phyloP scores from a whole-genome alignment of 371 early-diverging fungal genomes.

The Mortierella sp. region DNA sequence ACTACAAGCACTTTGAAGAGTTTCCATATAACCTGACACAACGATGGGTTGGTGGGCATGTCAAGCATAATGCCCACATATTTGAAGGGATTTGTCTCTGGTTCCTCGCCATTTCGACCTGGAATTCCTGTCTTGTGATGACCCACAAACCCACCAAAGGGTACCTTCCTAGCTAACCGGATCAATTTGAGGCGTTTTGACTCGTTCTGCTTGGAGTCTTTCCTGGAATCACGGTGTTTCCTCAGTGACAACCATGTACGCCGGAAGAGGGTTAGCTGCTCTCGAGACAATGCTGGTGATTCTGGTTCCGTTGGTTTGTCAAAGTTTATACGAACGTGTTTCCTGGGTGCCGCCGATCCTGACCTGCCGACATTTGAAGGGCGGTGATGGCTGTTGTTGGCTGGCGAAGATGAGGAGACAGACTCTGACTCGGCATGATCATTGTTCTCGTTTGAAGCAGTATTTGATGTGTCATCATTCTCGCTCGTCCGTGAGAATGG shows the following conservation, averaged over 20 bases:
- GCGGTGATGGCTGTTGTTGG: no score
- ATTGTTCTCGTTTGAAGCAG: no score
- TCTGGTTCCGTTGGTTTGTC: background rate
- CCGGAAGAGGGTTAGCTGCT: slow-evolving; percentile 24
- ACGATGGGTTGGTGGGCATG: slow-evolving; percentile 23
- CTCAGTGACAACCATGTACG: slow-evolving; percentile 1
- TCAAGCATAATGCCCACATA: slow-evolving; percentile 35
- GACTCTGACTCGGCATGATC: no score
- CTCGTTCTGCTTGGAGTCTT: background rate
- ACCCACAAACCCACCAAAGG: background rate
- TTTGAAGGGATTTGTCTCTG: slow-evolving; percentile 44
- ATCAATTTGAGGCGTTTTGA: background rate
- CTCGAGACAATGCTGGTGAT: slow-evolving; percentile 7
- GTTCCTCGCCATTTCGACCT: slow-evolving; percentile 36
- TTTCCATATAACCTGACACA: slow-evolving; percentile 11
- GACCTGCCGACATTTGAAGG: background rate
- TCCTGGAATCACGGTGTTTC: slow-evolving; percentile 10
- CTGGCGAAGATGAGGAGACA: no score
- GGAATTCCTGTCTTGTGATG: slow-evolving; percentile 36
- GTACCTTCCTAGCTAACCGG: background rate
- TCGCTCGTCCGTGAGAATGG: no score
- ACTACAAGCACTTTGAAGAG: slow-evolving; percentile 21
- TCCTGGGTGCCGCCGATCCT: background rate
- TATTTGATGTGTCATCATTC: no score
- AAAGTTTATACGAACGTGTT: background rate